phyloP scores from a whole-genome alignment of 768 basidiomycete species.

The Tylopilus plumbeoviolaceoides region DNA sequence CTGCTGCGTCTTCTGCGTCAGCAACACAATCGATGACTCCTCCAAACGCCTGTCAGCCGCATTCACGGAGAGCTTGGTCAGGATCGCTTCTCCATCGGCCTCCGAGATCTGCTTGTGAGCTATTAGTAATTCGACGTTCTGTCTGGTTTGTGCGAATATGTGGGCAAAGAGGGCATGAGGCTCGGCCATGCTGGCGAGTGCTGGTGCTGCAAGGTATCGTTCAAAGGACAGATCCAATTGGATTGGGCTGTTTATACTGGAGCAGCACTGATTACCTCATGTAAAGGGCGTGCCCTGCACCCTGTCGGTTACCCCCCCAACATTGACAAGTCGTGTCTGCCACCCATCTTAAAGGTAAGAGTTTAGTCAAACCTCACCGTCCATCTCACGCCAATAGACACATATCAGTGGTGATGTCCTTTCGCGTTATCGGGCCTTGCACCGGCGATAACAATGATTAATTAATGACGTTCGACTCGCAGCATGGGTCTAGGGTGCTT shows the following conservation, averaged over 20 bases:
- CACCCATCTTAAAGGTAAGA: not conserved
- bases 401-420: too few relatives aligned
- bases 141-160: constrained; percentile 43
- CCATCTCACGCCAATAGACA: not conserved
- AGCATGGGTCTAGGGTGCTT: not conserved
- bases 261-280: constrained; percentile 22
- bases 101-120: constrained; percentile 38
- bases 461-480: too few relatives aligned
- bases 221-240: constrained; percentile 2
- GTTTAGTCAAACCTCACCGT: not conserved
- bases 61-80: constrained; percentile 33
- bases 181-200: constrained; percentile 22
- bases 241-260: constrained; percentile 11
- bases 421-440: not conserved
- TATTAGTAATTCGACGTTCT: constrained; percentile 45
- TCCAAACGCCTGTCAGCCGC: constrained; percentile 17
- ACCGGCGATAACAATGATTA: not conserved
- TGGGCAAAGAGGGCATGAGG: constrained; percentile 27
- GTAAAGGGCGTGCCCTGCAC: not conserved
- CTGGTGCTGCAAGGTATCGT: not conserved
- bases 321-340: not conserved
- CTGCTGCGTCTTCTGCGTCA: constrained; percentile 22
- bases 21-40: constrained; percentile 13
- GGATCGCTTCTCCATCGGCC: constrained; percentile 38
- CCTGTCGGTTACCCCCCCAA: not conserved